A percentile compares a stretch with the other conserved stretches of the same genome.
Evolutionary conservation across 352 stramenopile species (phyloP).

Genomic region (Bremia lactucae): DNA sequence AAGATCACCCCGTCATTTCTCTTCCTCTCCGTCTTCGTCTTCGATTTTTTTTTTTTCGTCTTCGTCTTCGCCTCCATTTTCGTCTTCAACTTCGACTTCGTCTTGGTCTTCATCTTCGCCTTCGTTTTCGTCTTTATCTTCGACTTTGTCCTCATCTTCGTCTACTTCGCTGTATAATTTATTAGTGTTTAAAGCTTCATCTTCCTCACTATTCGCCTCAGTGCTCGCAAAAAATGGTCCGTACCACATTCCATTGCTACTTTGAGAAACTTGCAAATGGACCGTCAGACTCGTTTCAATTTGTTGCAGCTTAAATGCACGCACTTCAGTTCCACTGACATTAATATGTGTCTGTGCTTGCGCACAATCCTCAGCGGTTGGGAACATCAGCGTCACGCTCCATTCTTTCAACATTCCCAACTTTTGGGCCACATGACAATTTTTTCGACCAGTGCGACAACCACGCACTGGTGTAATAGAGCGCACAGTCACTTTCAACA

Average conservation of each 20-base stretch:
- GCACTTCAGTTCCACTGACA: constrained; percentile 60
- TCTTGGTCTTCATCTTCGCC: constrained; percentile 1
- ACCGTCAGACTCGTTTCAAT: constrained; percentile 60
- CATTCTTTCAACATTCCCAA: constrained; percentile 23
- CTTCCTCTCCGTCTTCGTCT: too few species aligned
- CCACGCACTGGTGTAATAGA: constrained; percentile 41
- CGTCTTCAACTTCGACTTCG: constrained; percentile 2
- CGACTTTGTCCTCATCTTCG: background rate
- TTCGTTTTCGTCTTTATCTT: background rate
- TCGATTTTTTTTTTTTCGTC: too few species aligned
- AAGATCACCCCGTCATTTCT: too few species aligned
- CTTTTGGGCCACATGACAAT: constrained; percentile 15
- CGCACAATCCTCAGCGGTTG: constrained; percentile 41
- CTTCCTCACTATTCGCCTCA: constrained; percentile 3
- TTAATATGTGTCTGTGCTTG: constrained; percentile 66
- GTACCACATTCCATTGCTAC: constrained; percentile 17
- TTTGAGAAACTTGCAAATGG: constrained; percentile 51
- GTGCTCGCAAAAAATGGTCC: constrained; percentile 18
- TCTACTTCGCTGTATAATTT: constrained; percentile 3
- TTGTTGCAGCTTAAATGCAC: constrained; percentile 67
- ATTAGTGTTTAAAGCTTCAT: constrained; percentile 3
- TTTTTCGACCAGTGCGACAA: constrained; percentile 51
- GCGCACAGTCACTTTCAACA: constrained; percentile 58
- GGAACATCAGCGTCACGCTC: constrained; percentile 60
- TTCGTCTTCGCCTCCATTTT: background rate